phyloP scores from a whole-genome alignment of 345 rosid species.

The Psidium guajava region DNA sequence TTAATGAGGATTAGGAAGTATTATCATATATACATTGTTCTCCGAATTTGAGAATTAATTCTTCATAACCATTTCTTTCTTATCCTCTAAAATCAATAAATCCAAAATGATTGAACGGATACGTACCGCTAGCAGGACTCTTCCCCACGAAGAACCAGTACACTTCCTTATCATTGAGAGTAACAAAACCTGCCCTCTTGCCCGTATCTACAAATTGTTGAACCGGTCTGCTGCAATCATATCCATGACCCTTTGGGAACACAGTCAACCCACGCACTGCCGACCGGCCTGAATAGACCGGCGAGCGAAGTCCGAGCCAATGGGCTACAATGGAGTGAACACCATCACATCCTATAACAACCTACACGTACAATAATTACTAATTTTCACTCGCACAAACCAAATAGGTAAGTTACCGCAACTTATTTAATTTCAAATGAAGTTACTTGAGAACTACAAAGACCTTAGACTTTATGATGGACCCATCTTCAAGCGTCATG shows the following conservation, averaged over 20 bases:
- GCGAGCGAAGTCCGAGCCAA: slow-evolving; percentile 21
- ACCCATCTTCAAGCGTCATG: slow-evolving; percentile 15
- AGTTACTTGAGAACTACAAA: neutral
- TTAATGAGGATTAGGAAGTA: neutral
- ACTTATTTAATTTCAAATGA: neutral
- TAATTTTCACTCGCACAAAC: neutral
- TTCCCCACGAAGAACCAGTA: slow-evolving; percentile 10
- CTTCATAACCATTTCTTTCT: neutral
- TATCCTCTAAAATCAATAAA: neutral
- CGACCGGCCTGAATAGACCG: slow-evolving; percentile 15
- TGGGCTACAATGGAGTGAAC: slow-evolving; percentile 17
- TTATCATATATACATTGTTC: neutral
- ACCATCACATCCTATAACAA: slow-evolving; percentile 43
- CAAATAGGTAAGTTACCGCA: neutral
- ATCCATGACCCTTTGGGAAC: slow-evolving; percentile 23
- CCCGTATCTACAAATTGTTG: slow-evolving; percentile 13
- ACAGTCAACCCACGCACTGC: slow-evolving; percentile 15
- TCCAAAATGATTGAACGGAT: neutral
- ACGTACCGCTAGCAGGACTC: slow-evolving; percentile 9
- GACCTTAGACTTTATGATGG: slow-evolving; percentile 23
- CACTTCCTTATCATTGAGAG: slow-evolving; percentile 18
- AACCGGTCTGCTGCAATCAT: neutral
- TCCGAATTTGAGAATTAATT: neutral
- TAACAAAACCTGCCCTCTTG: slow-evolving; percentile 15
- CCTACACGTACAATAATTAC: neutral